Evolutionary conservation across 805 yeast genomes (phyloP), one percentile per base, ranked within the genome.

Genomic region (Komagataella populi): DNA sequence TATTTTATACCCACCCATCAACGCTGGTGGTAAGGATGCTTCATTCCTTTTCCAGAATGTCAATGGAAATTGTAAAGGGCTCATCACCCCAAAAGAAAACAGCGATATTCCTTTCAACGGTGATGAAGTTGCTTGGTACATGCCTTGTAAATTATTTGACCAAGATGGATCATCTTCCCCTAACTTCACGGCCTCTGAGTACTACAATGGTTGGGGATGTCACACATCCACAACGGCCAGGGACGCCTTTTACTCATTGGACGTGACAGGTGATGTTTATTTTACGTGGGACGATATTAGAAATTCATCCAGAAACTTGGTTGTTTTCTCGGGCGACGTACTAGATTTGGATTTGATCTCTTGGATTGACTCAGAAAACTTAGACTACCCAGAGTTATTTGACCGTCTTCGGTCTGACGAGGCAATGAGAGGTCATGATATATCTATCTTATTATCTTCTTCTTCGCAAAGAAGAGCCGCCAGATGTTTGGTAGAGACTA

Each of bases 261-360:
- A 76, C 23, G 76, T 74, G 43, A 68, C 73, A 24, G 96, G 91
- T 5, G 88, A 85, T 55, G 83, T 91, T 4, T 89, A 77, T 64
- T 93, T 83, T 67, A 82, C 89, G 5, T 93, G 99, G 99, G 87
- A 87, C 51, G 95, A 86, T 58, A 73, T 91, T 55, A 72, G 69
- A 54, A 81, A 83, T 60, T 67, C 82, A 23, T 65, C 83, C 4
- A 76, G 96, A 65, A 84, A 84, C 56, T 73, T 93, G 61, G 83
- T 89, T 30, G 97, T 90, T 3, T 91, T 84, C 67, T 84, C 89
- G 49, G 98, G 99, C 6, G 77, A 79, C 57, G 96, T 93, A 8
- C 72, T 93, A 46, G 97, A 93, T 65, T 72, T 93, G 62, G 79
- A 78, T 59, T 70, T 88, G 52, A 63, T 93, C 45, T 71, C 82